Evolutionary conservation across 257 asterid genomes (phyloP), one percentile per base, ranked within the genome.

Genomic region (Buddleja alternifolia): DNA sequence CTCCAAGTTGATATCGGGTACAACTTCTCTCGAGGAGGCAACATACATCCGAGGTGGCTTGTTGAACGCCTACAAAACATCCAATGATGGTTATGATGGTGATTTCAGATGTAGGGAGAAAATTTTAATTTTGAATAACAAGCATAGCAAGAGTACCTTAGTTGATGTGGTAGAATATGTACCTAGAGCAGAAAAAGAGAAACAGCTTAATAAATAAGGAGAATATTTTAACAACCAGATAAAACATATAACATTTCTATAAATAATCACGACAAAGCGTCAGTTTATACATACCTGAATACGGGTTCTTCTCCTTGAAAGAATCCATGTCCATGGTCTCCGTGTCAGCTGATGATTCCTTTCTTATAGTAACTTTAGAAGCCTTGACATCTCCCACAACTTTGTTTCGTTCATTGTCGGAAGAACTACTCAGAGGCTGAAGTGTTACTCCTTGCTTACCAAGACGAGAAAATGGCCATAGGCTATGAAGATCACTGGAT

Each of bases 271-370:
- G 7, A 37, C 34, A 3, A 29, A 56, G 12, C 20, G 24, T 29
- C 8, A 12, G 45, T n/a, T 3, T 45, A 54, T 9, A 11, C 20
- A 11, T 73, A 86, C 87, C 79, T 42, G 74, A 59, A 20, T 16
- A 46, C 48, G 47, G 69, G 25, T 69, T 57, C 60, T 66, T 81
- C 73, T 69, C 75, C 29, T 57, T 75, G 44, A 70, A 71, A 48
- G 68, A 74, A 77, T 73, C 80, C 63, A 77, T 76, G 56, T 83
- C 86, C 82, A 83, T 77, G 57, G 74, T 58, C 60, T 69, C 71
- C 9, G 84, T 86, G 59, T 81, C 89, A 71, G 86, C 88, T 11
- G 85, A 76, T 4, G 81, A 77, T 41, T 83, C 89, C 57, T 76
- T 73, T 57, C 40, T 75, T 52, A 52, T n/a, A 39, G 69, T 67